Evolutionary conservation across 441 rosid genomes (phyloP), one percentile per base, ranked within the genome.

Genomic region (Geranium incanum): DNA sequence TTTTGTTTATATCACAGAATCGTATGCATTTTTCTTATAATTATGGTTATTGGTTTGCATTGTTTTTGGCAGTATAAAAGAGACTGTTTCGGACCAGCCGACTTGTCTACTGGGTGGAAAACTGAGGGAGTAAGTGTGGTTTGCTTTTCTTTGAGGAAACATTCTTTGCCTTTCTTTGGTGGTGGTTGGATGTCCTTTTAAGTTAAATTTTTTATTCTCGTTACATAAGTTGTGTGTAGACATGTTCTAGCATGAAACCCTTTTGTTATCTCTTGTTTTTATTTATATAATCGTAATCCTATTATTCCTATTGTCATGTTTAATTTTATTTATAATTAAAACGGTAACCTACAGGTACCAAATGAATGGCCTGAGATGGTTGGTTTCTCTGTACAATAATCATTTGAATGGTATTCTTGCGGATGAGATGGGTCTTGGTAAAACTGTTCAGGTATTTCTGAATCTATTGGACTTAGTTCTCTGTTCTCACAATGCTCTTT

Each of bases 361-460:
- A 83, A 89, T 93, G 95, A 91, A 88, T 78, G 98, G 98, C 73
- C 82, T 93, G 55, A 84, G 98, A 73, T 93, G 98, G 98, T 80
- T 93, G 83, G 89, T 93, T 76, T 93, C 98, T 62, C 79, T 93
- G 45, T 91, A 93, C 83, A 90, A 91, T 78, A 93, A 93, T 79
- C 91, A 93, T 81, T 80, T 93, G 74, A 93, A 93, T 82, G 98
- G 97, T 36, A 93, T 93, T 75, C 90, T 93, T 71, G 98, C 98
- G 78, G 98, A 93, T 87, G 98, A 93, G 84, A 93, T 93, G 98
- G 98, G 98, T 71, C 96, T 93, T 60, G 98, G 98, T 55, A 93
- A 93, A 89, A 91, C 98, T 73, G 98, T 93, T 78, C 98, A 93
- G 97, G 98, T 87, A 73, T 67, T 57, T 45, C 15, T 73, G 59